A percentile compares a stretch with the other conserved stretches of the same genome.
Conservation (phyloP, 768 basidiomycete genomes). For the Leccinum boreale region DNA sequence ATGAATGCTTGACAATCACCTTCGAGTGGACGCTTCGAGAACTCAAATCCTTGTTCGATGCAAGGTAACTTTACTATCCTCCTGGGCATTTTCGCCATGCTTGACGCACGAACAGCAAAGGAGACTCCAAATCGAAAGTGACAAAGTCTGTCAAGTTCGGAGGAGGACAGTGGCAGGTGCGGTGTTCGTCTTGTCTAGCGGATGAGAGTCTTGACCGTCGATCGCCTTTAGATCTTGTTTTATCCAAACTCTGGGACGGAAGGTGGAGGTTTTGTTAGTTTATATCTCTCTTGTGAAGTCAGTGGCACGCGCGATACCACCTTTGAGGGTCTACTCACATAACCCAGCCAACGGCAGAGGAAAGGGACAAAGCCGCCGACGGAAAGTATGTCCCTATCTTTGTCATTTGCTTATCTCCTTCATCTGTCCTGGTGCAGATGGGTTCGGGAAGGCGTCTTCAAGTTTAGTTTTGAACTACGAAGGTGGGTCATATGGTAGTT, state of each 20-base stretch:
- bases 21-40: conserved; percentile 80
- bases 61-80: conserved; percentile 38
- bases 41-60: conserved; percentile 71
- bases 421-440: conserved; percentile 46
- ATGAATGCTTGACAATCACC: conserved; percentile 54
- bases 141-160: conserved; percentile 77
- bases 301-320: conserved; percentile 19
- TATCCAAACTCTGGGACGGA: conserved; percentile 77
- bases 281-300: conserved; percentile 84
- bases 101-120: conserved; percentile 41
- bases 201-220: background rate
- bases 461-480: conserved; percentile 79
- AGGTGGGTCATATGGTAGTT: conserved; percentile 39
- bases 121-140: conserved; percentile 74
- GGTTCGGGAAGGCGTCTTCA: conserved; percentile 82
- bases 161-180: conserved; percentile 71
- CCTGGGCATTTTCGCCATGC: background rate
- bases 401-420: background rate
- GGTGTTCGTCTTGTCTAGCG: background rate
- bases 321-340: conserved; percentile 5
- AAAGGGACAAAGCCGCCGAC: conserved; percentile 62
- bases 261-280: conserved; percentile 61
- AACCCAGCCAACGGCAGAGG: conserved; percentile 68
- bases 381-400: conserved; percentile 45
- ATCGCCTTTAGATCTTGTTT: conserved; percentile 61